phyloP scores from a whole-genome alignment of 2,329 filamentous ascomycete species.

The Colletotrichum orbiculare region DNA sequence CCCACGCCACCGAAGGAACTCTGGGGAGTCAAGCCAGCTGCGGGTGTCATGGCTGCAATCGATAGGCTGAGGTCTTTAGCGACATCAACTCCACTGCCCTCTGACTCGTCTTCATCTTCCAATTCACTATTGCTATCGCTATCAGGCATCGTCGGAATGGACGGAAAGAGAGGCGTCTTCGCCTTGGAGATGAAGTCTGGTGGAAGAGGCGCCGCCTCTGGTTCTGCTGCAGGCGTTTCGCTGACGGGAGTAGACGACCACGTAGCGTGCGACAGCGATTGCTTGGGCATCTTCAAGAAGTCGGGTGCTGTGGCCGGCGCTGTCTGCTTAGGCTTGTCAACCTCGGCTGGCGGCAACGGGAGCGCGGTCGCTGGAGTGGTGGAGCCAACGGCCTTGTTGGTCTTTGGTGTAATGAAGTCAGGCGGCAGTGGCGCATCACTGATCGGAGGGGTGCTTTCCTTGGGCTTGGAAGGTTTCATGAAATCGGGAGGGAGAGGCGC shows the following conservation, averaged over 20 bases:
- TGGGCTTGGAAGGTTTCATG: constrained; percentile 39
- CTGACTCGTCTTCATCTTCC: constrained; percentile 55
- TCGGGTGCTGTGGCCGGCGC: constrained; percentile 32
- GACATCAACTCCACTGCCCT: constrained; percentile 73
- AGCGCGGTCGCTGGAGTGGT: constrained; percentile 24
- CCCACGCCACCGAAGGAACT: constrained; percentile 67
- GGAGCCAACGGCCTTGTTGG: constrained; percentile 39
- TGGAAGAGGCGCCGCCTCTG: constrained; percentile 53
- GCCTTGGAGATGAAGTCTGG: constrained; percentile 47
- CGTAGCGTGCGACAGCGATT: constrained; percentile 31
- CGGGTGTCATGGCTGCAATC: constrained; percentile 55
- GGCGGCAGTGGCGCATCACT: constrained; percentile 55
- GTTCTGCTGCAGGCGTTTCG: constrained; percentile 37
- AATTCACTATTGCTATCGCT: constrained; percentile 43
- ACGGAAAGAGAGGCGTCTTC: constrained; percentile 42
- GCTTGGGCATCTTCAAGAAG: constrained; percentile 35
- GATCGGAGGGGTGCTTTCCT: constrained; percentile 36
- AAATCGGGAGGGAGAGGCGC: constrained; percentile 49
- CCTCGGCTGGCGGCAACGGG: constrained; percentile 18
- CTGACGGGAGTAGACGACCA: constrained; percentile 30
- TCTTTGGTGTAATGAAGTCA: constrained; percentile 44
- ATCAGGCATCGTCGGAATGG: constrained; percentile 33
- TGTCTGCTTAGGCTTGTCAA: constrained; percentile 39
- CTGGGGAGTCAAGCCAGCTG: constrained; percentile 65
- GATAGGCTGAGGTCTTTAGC: constrained; percentile 71